Evolutionary conservation across 2,329 filamentous ascomycete species (phyloP), one percentile per base, ranked within the genome.

Genomic region (Dothideomycetidae sp.): DNA sequence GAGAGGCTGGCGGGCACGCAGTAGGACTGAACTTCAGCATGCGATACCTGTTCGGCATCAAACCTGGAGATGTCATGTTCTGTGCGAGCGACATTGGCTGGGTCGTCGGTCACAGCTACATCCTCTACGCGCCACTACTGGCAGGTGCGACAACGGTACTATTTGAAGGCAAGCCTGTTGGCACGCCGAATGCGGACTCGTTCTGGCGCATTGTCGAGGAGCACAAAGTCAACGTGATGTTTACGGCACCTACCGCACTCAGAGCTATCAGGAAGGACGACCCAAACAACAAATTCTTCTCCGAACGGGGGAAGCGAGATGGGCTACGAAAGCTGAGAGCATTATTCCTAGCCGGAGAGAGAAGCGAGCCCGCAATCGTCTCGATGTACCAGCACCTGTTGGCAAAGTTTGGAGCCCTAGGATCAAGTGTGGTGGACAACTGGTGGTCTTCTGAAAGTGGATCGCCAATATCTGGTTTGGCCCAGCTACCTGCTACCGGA

Each of bases 81-180:
- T 81, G 76, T 4, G 78, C 80, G 1, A 83, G 78, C 10, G 86
- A 96, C 52, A 88, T 94, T 40, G 88, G 86, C 19, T 94, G 86
- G 88, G 83, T 86, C 0, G 82, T 90, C 0, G 82, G 82, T 2
- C 75, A 85, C 53, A 80, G 75, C 4, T 94, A 90, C 54, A 93
- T 93, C 44, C 65, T 93, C 10, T 94, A 94, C 52, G 86, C 75
- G 3, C 86, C 86, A 10, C 70, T 96, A 4, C 70, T 94, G 2
- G 74, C 79, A 1, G 86, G 86, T 4, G 85, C 86, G 2, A 78
- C 85, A 1, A 93, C 84, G 0, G 73, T 94, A 1, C 65, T 94
- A 0, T 94, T 85, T 55, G 86, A 94, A 60, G 88, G 86, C n/a
- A 94, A 94, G 48, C 86, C 86, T 0, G 68, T 93, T 10, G 85